Percentiles rank a stretch among this genome's conserved stretches.
Conservation (phyloP, 2,329 filamentous ascomycete species). For the Tolypocladium album region DNA sequence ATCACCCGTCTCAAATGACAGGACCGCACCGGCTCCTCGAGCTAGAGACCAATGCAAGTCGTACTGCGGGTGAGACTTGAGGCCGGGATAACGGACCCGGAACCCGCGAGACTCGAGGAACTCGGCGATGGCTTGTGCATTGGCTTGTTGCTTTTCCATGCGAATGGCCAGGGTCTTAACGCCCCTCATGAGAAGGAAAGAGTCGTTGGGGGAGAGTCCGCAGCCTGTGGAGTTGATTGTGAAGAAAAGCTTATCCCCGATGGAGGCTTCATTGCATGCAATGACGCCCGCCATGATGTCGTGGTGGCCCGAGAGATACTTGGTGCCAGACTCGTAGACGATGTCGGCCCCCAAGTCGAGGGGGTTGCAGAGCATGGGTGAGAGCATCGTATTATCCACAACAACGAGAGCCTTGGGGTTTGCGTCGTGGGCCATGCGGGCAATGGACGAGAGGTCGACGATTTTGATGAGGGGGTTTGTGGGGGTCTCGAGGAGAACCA, state of each 20-base stretch:
- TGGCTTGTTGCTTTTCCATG: constrained; percentile 97
- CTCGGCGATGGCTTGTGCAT: constrained; percentile 80
- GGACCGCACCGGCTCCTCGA: constrained; percentile 82
- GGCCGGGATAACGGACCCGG: constrained; percentile 86
- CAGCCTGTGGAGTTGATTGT: constrained; percentile 96
- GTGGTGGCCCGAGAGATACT: constrained; percentile 95
- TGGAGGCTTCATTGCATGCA: constrained; percentile 69
- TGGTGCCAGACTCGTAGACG: constrained; percentile 95
- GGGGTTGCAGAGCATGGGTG: constrained; percentile 85
- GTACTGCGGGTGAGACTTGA: constrained; percentile 93
- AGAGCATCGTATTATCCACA: constrained; percentile 99
- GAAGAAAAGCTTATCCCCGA: constrained; percentile 89
- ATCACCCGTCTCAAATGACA: constrained; percentile 94
- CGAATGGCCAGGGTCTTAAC: constrained; percentile 95
- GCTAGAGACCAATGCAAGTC: constrained; percentile 94
- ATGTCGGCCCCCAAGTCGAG: constrained; percentile 91
- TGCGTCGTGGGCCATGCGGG: constrained; percentile 61
- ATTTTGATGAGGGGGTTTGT: constrained; percentile 99
- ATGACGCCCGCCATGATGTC: constrained; percentile 98
- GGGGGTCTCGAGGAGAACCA: constrained; percentile 92
- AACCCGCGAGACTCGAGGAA: constrained; percentile 90
- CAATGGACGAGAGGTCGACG: constrained; percentile 78
- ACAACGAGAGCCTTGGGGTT: constrained; percentile 75
- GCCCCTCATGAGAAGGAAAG: constrained; percentile 87
- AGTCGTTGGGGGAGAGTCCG: constrained; percentile 88